Evolutionary conservation across 306 rosid species (phyloP).

Genomic region (Prunus mongolica): DNA sequence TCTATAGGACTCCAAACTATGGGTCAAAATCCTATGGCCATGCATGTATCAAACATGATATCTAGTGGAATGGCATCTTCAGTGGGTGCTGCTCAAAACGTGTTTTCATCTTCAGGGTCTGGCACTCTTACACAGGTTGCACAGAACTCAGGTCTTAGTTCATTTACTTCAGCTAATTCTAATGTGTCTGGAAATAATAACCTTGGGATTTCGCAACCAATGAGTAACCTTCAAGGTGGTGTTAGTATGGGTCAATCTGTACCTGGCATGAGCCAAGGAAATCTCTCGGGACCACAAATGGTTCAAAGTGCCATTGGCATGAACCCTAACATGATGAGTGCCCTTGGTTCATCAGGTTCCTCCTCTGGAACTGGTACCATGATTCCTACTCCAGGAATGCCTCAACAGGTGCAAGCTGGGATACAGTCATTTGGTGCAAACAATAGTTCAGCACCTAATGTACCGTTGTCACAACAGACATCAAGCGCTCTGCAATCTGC

Average conservation of each 20-base stretch:
- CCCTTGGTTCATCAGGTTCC: constrained; percentile 69
- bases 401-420: constrained; percentile 77
- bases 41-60: constrained; percentile 97
- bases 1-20: constrained; percentile 71
- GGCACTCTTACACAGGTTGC: constrained; percentile 72
- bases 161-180: constrained; percentile 63
- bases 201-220: constrained; percentile 76
- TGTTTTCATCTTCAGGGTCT: constrained; percentile 75
- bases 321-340: constrained; percentile 76
- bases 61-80: constrained; percentile 96
- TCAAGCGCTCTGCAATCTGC: constrained; percentile 60
- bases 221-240: constrained; percentile 71
- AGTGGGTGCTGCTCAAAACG: constrained; percentile 72
- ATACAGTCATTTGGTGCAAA: constrained; percentile 61
- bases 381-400: constrained; percentile 97
- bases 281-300: constrained; percentile 67
- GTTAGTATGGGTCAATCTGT: constrained; percentile 80
- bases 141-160: constrained; percentile 61
- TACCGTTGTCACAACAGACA: constrained; percentile 69
- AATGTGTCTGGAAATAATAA: constrained; percentile 70
- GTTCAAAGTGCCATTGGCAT: constrained; percentile 75
- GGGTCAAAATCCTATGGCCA: constrained; percentile 83
- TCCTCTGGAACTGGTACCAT: constrained; percentile 86
- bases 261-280: constrained; percentile 75
- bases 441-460: constrained; percentile 59